Evolutionary conservation across 352 stramenopile genomes (phyloP), one percentile per base, ranked within the genome.

Genomic region (Globisporangium barbulae): DNA sequence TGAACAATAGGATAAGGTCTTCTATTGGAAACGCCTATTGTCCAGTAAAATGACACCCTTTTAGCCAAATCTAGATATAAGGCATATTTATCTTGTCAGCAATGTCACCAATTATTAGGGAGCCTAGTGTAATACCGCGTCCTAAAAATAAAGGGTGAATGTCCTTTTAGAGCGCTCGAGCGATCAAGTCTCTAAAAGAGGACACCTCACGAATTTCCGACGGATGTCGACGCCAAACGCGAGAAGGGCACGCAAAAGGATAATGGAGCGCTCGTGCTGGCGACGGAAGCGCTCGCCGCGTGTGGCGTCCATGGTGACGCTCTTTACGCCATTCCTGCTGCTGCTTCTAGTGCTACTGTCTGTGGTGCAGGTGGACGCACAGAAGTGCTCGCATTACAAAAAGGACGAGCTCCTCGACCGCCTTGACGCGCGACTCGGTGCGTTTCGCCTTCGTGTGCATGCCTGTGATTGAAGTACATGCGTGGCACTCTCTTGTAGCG

Each of bases 351-450:
- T 71, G 50, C 53, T 71, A 21, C 56, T 72, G 19, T 15, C 49
- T 6, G 31, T 72, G 50, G 44, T 68, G 60, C 60, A 69, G 10
- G 31, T 42, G 39, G 42, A 33, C 15, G 62, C 63, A 17, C 65
- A 77, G 53, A 58, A 72, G 35, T 86, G 77, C 61, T 48, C 22
- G 5, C 67, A 86, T 47, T 75, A 63, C 48, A 65, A 56, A 15
- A 50, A 73, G 12, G 81, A 90, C 19, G 68, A 65, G 35, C 65
- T 90, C 1, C 55, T 89, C 1, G 61, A 73, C 2, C 75, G 79
- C 5, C 67, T 90, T 0, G 79, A 88, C 33, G 21, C 37, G 37
- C 75, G 65, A 50, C 57, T 90, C 13, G 42, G 66, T 65, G 65
- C 63, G 70, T 80, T 39, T 37, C 25, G 15, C 37, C 12, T 54